Base-by-base conservation (phyloP, 257 asterid genomes). In the Nyctanthes arbortristis region DNA sequence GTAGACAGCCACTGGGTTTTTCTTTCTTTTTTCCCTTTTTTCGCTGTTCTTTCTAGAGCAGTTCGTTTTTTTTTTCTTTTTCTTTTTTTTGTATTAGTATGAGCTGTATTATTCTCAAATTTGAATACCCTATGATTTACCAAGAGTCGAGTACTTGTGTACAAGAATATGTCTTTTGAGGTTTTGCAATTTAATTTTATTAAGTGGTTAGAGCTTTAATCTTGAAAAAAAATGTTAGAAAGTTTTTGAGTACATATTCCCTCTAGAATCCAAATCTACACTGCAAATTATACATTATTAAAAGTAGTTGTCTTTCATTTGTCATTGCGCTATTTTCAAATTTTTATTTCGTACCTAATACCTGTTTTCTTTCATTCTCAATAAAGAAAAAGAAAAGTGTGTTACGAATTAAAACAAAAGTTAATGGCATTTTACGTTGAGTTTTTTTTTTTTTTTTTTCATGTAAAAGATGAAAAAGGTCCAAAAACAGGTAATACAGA, bases 41-140 rank as follows among this genome's bases (percentile, higher is more conserved):
- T 20, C 0, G 14, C 30, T 24, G 29, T 24, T 52, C 24, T 1
- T 52, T 22, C 24, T 24, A 16, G 7, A 49, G 24, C n/a, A n/a
- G n/a, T n/a, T 52, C 29, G 31, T 2, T 22, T 52, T 49, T 49
- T 7, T 29, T 29, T 7, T n/a, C n/a, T n/a, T n/a, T n/a, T n/a
- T n/a, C n/a, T n/a, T n/a, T n/a, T n/a, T n/a, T n/a, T n/a, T n/a
- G n/a, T n/a, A n/a, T n/a, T n/a, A n/a, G 2, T 45, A 14, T n/a
- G 55, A 45, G 70, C 61, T 66, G 71, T 66, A 47, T 47, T 66
- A 49, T 66, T 66, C 63, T 55, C 16, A 9, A 49, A 22, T 43
- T 57, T 59, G 64, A 63, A 57, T 57, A 68, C 77, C n/a, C 65
- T 30, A 24, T 22, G 25, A 18, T 63, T 18, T 49, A 52, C 10